Percentiles rank a stretch among this genome's conserved stretches.
Evolutionary conservation across 495 filamentous ascomycete genomes (phyloP).

Genomic region (Acidiella bohemica): DNA sequence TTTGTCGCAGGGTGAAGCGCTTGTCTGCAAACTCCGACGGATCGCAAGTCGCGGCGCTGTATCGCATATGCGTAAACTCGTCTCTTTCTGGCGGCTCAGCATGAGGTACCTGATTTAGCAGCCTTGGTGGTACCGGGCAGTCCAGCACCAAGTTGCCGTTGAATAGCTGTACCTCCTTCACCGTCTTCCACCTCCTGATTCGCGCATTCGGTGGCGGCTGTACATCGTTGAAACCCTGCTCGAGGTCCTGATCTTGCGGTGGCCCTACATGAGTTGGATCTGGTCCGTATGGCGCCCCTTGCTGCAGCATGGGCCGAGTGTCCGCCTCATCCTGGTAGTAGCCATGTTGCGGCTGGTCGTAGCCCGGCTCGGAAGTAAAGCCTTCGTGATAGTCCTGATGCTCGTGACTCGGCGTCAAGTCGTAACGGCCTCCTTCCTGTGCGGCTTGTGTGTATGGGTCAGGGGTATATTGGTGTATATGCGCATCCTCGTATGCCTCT

Average conservation of each 20-base stretch:
- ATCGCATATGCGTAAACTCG: constrained; percentile 98
- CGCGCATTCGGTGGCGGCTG: constrained; percentile 43
- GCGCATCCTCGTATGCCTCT: constrained; percentile 44
- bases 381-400: constrained; percentile 38
- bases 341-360: constrained; percentile 16
- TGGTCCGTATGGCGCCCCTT: constrained; percentile 41
- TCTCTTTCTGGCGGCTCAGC: constrained; percentile 70
- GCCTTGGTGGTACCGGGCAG: constrained; percentile 82
- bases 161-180: constrained; percentile 94
- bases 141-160: constrained; percentile 95
- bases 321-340: constrained; percentile 45
- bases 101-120: constrained; percentile 75
- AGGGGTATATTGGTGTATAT: constrained; percentile 28
- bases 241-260: constrained; percentile 31
- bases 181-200: constrained; percentile 90
- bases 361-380: constrained; percentile 33
- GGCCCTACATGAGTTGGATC: constrained; percentile 30
- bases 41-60: constrained; percentile 93
- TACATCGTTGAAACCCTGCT: constrained; percentile 24
- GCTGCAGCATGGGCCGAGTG: constrained; percentile 46
- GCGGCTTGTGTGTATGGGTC: constrained; percentile 27
- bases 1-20: constrained; percentile 87
- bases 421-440: constrained; percentile 49
- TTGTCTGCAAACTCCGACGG: constrained; percentile 74
- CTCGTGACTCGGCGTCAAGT: constrained; percentile 70